These are phyloP conservation scores for Cardamine chenopodiifolia DNA, from an alignment of 345 rosid species.

Conservation along the genomic window DNA sequence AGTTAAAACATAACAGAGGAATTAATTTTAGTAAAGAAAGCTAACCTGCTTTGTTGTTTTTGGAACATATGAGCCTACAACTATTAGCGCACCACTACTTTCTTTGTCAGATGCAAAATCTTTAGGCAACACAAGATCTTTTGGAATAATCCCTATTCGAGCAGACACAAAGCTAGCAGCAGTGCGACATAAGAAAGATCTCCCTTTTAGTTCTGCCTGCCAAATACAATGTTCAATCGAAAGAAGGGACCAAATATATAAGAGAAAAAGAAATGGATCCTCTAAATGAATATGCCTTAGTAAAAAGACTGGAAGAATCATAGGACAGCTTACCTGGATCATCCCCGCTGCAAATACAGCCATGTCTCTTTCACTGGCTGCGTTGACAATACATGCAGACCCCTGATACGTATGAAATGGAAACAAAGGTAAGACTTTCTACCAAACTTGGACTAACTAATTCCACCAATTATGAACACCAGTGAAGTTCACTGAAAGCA, in stretches of 20 bases:
- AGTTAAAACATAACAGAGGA: constrained; percentile 24
- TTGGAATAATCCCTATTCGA: constrained; percentile 79
- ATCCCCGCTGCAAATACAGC: constrained; percentile 93
- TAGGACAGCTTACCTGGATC: constrained; percentile 67
- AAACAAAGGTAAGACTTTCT: constrained; percentile 24
- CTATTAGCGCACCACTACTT: constrained; percentile 74
- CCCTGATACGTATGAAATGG: constrained; percentile 55
- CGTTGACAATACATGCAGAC: constrained; percentile 87
- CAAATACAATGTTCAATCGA: constrained; percentile 33
- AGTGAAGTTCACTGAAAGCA: constrained; percentile 8
- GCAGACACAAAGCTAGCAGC: constrained; percentile 98
- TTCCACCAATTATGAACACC: constrained; percentile 6
- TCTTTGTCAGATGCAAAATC: constrained; percentile 68
- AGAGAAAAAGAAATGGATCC: background rate
- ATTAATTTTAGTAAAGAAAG: constrained; percentile 17
- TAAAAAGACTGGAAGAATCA: constrained; percentile 16
- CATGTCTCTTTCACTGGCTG: constrained; percentile 94
- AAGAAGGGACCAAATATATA: constrained; percentile 10
- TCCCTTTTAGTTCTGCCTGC: constrained; percentile 93
- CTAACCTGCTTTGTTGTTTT: constrained; percentile 94
- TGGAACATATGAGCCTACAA: constrained; percentile 97
- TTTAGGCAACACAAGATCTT: constrained; percentile 75
- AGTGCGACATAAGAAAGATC: constrained; percentile 86
- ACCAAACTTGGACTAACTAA: background rate
- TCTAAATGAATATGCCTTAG: background rate